phyloP scores from a whole-genome alignment of 176 grass and related monocot genomes.

The Oryza longistaminata region DNA sequence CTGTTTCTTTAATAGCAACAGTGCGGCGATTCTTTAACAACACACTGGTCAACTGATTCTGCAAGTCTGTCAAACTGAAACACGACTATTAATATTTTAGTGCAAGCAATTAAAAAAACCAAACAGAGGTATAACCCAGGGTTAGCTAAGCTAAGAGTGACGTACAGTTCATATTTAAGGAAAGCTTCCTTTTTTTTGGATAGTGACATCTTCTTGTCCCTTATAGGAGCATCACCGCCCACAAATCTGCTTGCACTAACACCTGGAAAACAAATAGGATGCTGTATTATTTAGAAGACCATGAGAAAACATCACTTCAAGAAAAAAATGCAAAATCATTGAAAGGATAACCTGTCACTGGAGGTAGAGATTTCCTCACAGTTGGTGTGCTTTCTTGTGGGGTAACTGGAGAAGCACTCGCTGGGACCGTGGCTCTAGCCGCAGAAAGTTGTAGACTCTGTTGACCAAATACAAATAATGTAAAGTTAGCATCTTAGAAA shows the following conservation, averaged over 20 bases:
- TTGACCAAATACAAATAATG: slow-evolving; percentile 47
- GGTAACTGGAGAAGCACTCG: slow-evolving; percentile 30
- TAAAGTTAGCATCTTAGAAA: slow-evolving; percentile 35
- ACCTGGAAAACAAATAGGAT: slow-evolving; percentile 44
- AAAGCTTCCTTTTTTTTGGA: slow-evolving; percentile 96
- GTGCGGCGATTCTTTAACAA: slow-evolving; percentile 64
- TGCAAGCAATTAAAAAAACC: slow-evolving; percentile 20
- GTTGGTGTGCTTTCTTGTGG: slow-evolving; percentile 49
- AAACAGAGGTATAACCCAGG: slow-evolving; percentile 38
- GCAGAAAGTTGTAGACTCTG: slow-evolving; percentile 84
- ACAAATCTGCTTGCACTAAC: slow-evolving; percentile 48
- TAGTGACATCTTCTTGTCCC: slow-evolving; percentile 62
- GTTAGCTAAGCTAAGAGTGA: background rate
- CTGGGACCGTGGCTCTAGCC: slow-evolving; percentile 72
- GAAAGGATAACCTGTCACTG: slow-evolving; percentile 46
- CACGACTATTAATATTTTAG: slow-evolving; percentile 38
- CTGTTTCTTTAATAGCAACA: slow-evolving; percentile 47
- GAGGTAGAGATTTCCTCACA: slow-evolving; percentile 29
- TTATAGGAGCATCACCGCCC: slow-evolving; percentile 37
- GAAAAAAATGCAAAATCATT: slow-evolving; percentile 23
- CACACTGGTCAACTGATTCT: slow-evolving; percentile 78
- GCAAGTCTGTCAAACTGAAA: slow-evolving; percentile 97
- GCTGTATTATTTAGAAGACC: slow-evolving; percentile 5
- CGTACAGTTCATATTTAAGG: slow-evolving; percentile 95
- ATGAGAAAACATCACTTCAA: slow-evolving; percentile 27